Conservation (phyloP, 163 green algal genomes). For the Prototheca wickerhamii region DNA sequence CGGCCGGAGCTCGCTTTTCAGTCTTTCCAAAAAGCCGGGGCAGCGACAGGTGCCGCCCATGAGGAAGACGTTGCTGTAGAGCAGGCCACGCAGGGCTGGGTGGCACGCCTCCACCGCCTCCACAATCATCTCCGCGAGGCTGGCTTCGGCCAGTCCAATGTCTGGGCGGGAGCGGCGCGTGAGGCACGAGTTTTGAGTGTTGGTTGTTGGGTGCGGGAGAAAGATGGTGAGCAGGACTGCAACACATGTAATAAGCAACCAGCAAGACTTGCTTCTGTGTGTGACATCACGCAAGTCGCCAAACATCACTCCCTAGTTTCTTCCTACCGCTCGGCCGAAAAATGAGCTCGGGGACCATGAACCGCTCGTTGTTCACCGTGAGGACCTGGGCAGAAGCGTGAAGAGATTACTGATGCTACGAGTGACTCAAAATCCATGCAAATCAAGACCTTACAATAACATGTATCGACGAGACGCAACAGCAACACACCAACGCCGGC, state of each 20-base stretch:
- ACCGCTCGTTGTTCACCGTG: constrained; percentile 90
- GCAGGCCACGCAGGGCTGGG: constrained; percentile 56
- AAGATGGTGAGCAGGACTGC: too few species aligned
- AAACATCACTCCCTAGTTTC: too few species aligned
- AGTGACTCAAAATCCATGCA: too few species aligned
- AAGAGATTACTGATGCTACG: neutral
- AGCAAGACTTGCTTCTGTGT: too few species aligned
- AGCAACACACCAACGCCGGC: neutral
- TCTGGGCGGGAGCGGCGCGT: too few species aligned
- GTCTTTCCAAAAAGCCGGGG: constrained; percentile 65
- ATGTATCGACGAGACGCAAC: constrained; percentile 1
- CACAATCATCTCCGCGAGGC: constrained; percentile 65
- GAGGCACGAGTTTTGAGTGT: too few species aligned
- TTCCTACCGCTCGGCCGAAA: constrained; percentile 40
- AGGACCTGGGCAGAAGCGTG: constrained; percentile 41
- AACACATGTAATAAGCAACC: too few species aligned
- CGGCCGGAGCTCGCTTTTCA: constrained; percentile 61
- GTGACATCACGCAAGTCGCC: too few species aligned
- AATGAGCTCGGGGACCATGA: constrained; percentile 84
- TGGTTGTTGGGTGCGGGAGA: too few species aligned
- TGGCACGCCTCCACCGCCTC: constrained; percentile 45
- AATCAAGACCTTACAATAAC: too few species aligned
- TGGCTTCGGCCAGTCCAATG: constrained; percentile 72
- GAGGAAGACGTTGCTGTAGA: constrained; percentile 75
- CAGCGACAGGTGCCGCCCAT: constrained; percentile 49